Base-by-base conservation (phyloP, 2,329 filamentous ascomycete species). In the Malbranchea zuffiana region DNA sequence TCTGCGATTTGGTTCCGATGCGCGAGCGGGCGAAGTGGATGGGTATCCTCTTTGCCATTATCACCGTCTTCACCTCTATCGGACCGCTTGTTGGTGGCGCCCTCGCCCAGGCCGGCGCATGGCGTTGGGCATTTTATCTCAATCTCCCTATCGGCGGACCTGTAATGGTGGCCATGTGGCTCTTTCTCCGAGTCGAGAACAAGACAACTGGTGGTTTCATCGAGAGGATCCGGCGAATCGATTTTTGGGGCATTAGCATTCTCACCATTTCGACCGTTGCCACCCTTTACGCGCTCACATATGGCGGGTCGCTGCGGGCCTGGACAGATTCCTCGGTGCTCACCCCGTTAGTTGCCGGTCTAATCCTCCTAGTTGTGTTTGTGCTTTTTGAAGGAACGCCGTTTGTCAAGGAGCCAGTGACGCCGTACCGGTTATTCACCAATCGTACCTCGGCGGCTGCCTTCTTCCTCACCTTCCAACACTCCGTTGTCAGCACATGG, bases 271-370 rank as follows among this genome's bases (percentile, higher is more conserved):
- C 80, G 12, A 86, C 82, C 0, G 66, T 92, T n/a, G 88, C 92
- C 82, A 69, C 92, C 47, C 73, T 94, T 3, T 75, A 94, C 26
- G 86, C 84, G 1, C 72, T 94, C 7, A 80, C 92, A 52, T 83
- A 87, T 44, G 86, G 85, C 37, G 85, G 84, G 12, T 54, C 33
- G 72, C 84, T 35, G 67, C 69, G 13, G 74, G 73, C 50, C 2
- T 33, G 48, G 1, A 60, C 62, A 35, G n/a, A n/a, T n/a, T 86
- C 80, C 0, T 86, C 81, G 50, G 68, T 92, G 18, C 68, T 92
- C 44, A 63, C 88, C 32, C 84, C 87, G 84, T 18, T 52, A 74
- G 16, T 39, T 81, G 19, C 68, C 69, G 7, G n/a, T n/a, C n/a
- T n/a, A n/a, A n/a, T n/a, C n/a, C 44, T 79, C 85, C 1, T 92